Percentiles rank a stretch among this genome's conserved stretches.
These are phyloP conservation scores for Bauhinia variegata DNA, from an alignment of 306 rosid genomes.

Conservation along the genomic window DNA sequence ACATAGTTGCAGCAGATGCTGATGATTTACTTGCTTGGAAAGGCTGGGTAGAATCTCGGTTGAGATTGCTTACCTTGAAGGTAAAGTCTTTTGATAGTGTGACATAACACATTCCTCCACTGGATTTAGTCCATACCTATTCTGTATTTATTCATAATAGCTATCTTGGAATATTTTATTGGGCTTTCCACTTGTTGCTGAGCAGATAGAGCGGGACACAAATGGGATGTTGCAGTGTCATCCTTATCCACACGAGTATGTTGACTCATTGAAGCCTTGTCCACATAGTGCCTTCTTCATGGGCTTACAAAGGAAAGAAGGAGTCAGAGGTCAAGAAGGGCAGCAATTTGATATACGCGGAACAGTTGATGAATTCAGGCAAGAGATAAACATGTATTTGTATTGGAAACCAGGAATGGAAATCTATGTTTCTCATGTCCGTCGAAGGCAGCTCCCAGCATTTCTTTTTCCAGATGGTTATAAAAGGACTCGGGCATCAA, in stretches of 20 bases:
- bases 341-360: conserved; percentile 97
- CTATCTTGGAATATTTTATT: conserved; percentile 11
- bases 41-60: conserved; percentile 69
- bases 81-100: conserved; percentile 43
- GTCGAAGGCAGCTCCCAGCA: conserved; percentile 89
- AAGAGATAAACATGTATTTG: conserved; percentile 69
- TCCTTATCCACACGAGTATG: conserved; percentile 86
- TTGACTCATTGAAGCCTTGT: conserved; percentile 72
- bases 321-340: conserved; percentile 89
- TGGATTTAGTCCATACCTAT: conserved; percentile 21
- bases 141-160: conserved; percentile 20
- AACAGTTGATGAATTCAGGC: conserved; percentile 94
- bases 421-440: conserved; percentile 89
- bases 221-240: conserved; percentile 94
- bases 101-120: conserved; percentile 15
- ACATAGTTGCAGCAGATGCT: conserved; percentile 75
- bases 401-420: conserved; percentile 99
- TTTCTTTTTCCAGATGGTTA: conserved; percentile 90
- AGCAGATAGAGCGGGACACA: conserved; percentile 97
- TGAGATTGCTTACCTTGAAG: conserved; percentile 73
- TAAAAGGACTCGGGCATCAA: conserved; percentile 61
- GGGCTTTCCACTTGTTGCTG: conserved; percentile 31
- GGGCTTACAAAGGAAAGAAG: conserved; percentile 99
- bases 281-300: conserved; percentile 91
- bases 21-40: conserved; percentile 69